Evolutionary conservation across 768 basidiomycete species (phyloP), one percentile per base, ranked within the genome.

Genomic region (Russula compacta): DNA sequence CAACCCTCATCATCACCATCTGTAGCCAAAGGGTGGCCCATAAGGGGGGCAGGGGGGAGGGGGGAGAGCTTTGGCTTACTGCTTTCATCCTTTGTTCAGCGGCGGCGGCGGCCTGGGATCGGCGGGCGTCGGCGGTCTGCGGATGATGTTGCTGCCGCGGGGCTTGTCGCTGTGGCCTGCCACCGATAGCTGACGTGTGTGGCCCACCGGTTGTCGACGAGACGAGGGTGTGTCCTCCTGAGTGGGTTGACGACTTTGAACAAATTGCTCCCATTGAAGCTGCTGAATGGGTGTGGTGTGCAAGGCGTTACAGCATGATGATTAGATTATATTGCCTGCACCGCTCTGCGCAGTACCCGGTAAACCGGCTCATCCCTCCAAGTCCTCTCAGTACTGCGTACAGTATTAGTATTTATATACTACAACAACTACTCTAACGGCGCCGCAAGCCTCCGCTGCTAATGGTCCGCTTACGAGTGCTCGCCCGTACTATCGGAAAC

Each of bases 51-150:
- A 15, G n/a, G 1, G 42, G 43, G n/a, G 10, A 32, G 14, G 17
- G 24, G 15, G 8, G 15, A 15, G 8, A 12, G 54, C 15, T 29
- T 29, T 29, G 24, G 38, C 74, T 61, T 50, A 75, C 74, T 58
- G 70, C 67, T 65, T 74, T 68, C 65, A 66, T 51, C 50, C 74
- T 64, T 58, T 66, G 48, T 62, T 75, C 74, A 6, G 75, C 75
- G 10, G 75, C 74, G 42, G 69, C 72, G 17, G 73, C 73, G 24
- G 73, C 72, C 6, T 75, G 75, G 24, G 60, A 46, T 53, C 72
- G 67, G 50, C 53, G 53, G 48, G 49, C 43, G 0, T 62, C 53
- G 24, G 53, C 35, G 51, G 33, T 19, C 36, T 52, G 58, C 36
- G 35, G 35, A 4, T 7, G n/a, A n/a, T n/a, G n/a, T n/a, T n/a